Evolutionary conservation across 2,329 filamentous ascomycete genomes (phyloP).

Genomic region (Colletotrichum lindemuthianum): DNA sequence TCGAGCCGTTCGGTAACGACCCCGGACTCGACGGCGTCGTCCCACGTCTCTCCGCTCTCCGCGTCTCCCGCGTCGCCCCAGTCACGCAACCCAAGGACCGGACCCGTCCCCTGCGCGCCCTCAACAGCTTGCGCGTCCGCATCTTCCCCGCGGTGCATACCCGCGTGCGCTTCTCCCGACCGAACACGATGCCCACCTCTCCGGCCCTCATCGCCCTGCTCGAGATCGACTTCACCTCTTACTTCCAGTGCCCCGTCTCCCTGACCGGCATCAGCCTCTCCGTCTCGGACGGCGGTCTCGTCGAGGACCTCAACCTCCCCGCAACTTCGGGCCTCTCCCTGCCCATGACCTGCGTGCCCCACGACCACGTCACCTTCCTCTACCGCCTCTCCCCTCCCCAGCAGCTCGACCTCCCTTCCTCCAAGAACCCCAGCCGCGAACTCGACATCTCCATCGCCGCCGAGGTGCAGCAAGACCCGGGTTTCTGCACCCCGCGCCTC

Average conservation of each 20-base stretch:
- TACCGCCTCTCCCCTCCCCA: constrained; percentile 69
- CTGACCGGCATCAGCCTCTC: constrained; percentile 68
- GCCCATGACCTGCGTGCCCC: constrained; percentile 71
- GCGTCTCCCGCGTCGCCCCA: constrained; percentile 79
- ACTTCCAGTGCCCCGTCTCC: constrained; percentile 72
- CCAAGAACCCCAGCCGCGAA: constrained; percentile 59
- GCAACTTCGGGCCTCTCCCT: constrained; percentile 57
- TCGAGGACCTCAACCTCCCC: constrained; percentile 66
- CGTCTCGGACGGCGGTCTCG: constrained; percentile 67
- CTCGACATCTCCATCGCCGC: constrained; percentile 71
- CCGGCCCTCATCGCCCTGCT: constrained; percentile 74
- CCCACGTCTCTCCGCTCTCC: constrained; percentile 76
- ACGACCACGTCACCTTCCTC: constrained; percentile 80
- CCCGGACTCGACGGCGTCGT: constrained; percentile 68
- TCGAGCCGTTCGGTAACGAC: constrained; percentile 77
- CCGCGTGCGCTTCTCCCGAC: constrained; percentile 75
- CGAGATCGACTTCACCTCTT: constrained; percentile 78
- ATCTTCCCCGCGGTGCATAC: constrained; percentile 78
- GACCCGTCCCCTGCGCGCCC: constrained; percentile 71
- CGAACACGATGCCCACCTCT: constrained; percentile 66
- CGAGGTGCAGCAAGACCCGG: constrained; percentile 65
- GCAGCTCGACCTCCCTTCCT: constrained; percentile 52
- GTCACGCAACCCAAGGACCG: constrained; percentile 70
- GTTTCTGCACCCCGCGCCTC: constrained; percentile 68
- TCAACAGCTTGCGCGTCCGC: constrained; percentile 69